Conservation (phyloP, 257 asterid genomes). For the Solanum sparsipilum region DNA sequence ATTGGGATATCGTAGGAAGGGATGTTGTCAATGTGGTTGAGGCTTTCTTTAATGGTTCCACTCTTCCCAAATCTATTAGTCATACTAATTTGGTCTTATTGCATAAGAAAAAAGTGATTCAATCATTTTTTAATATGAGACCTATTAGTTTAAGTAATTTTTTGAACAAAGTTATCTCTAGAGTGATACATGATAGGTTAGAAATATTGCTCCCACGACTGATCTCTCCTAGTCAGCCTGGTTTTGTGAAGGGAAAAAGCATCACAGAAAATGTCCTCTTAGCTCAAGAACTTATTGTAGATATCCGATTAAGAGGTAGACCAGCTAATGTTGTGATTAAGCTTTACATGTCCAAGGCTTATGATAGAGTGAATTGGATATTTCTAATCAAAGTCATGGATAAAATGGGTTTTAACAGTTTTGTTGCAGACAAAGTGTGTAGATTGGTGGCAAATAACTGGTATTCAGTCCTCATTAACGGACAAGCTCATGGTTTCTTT, state of each 20-base stretch:
- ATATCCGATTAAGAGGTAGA: background rate
- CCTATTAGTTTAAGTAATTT: background rate
- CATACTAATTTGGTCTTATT: background rate
- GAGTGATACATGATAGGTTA: background rate
- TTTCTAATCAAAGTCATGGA: background rate
- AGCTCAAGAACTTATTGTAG: background rate
- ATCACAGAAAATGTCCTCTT: background rate
- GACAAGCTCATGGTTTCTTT: background rate
- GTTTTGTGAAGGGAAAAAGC: background rate
- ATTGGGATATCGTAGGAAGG: background rate
- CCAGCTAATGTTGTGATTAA: background rate
- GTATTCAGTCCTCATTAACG: background rate
- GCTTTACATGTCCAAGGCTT: background rate
- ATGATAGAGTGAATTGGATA: background rate
- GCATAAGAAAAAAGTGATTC: background rate
- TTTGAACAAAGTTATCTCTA: too few relatives aligned
- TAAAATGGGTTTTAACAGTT: background rate
- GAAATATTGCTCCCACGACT: background rate
- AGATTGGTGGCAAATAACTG: background rate
- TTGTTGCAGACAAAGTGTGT: background rate
- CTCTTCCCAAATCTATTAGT: background rate
- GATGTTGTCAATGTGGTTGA: background rate
- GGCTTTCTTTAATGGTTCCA: background rate
- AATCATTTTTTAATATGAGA: background rate
- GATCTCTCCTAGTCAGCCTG: background rate